These are phyloP conservation scores for Boeremia lycopersici DNA, from an alignment of 2,329 filamentous ascomycete species.

Conservation along the genomic window DNA sequence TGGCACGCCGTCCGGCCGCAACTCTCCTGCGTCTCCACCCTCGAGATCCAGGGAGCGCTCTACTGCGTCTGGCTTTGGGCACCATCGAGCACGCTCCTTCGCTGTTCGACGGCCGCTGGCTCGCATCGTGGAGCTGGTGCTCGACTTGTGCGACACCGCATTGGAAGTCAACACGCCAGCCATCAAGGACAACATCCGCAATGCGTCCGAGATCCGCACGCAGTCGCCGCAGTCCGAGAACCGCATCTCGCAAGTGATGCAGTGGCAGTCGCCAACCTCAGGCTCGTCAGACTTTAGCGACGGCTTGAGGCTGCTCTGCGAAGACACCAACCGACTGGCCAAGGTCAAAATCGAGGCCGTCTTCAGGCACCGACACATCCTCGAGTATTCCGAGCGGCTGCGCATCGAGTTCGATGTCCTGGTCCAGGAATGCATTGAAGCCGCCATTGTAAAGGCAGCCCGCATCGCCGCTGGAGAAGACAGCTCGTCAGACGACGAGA, in stretches of 20 bases:
- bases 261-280: conserved; percentile 94
- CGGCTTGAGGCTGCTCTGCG: conserved; percentile 83
- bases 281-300: conserved; percentile 93
- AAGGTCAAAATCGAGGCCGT: conserved; percentile 92
- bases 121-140: conserved; percentile 89
- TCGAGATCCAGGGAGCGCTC: conserved; percentile 73
- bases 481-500: conserved; percentile 70
- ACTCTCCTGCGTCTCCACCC: conserved; percentile 69
- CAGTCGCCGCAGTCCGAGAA: conserved; percentile 96
- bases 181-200: conserved; percentile 77
- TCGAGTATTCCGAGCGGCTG: conserved; percentile 96
- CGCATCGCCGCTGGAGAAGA: conserved; percentile 84
- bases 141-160: conserved; percentile 94
- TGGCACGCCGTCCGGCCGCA: conserved; percentile 72
- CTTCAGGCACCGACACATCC: conserved; percentile 85
- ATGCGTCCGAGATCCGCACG: conserved; percentile 79
- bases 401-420: conserved; percentile 90
- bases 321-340: conserved; percentile 84
- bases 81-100: conserved; percentile 83
- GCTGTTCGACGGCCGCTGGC: conserved; percentile 87
- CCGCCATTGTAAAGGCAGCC: conserved; percentile 86
- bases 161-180: conserved; percentile 93
- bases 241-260: conserved; percentile 88
- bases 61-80: conserved; percentile 73
- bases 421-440: conserved; percentile 94